Base-by-base conservation (phyloP, 2,329 filamentous ascomycete genomes). In the Helminthosporium solani region DNA sequence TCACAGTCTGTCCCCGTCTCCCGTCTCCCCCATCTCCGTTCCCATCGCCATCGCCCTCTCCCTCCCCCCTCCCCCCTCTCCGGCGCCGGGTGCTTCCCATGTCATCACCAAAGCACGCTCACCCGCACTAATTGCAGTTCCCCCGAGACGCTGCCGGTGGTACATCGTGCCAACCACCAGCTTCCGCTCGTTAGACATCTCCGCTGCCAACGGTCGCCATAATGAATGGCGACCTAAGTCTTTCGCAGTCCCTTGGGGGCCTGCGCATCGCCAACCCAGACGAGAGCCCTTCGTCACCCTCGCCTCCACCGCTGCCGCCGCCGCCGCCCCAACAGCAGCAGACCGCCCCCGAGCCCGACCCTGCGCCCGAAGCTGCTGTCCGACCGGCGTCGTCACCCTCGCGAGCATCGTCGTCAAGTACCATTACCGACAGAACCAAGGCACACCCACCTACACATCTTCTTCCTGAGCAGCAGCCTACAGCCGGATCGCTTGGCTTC, bases 221-320 rank as follows among this genome's bases (percentile, higher is more conserved):
- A 71, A 96, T 96, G 90, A 89, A 90, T 75, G 89, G 88, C 73
- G 90, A 96, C 77, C 76, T 96, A 70, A 95, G 88, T 73, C 83
- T 97, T 58, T 94, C 90, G 67, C 88, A 91, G 75, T 89, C 90
- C 66, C 81, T 97, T 65, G 94, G 94, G 66, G 92, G 92, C 64
- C 78, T 99, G 72, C 89, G 92, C 70, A 97, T 99, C 71, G 92
- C 94, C 63, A 99, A 97, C 72, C 92, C 92, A 44, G 91, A 96
- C 75, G 84, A 94, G 74, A 79, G 82, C 50, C 75, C 76, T 50
- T 51, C 48, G 40, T 48, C 55, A 8, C 59, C 61, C 42, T 60
- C 59, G 44, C n/a, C n/a, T n/a, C n/a, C n/a, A n/a, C n/a, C n/a
- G n/a, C n/a, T n/a, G n/a, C n/a, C n/a, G n/a, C n/a, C n/a, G n/a